Percentiles rank a stretch among this genome's conserved stretches.
These are phyloP conservation scores for Schrenkiella parvula DNA, from an alignment of 345 rosid genomes.

Conservation along the genomic window DNA sequence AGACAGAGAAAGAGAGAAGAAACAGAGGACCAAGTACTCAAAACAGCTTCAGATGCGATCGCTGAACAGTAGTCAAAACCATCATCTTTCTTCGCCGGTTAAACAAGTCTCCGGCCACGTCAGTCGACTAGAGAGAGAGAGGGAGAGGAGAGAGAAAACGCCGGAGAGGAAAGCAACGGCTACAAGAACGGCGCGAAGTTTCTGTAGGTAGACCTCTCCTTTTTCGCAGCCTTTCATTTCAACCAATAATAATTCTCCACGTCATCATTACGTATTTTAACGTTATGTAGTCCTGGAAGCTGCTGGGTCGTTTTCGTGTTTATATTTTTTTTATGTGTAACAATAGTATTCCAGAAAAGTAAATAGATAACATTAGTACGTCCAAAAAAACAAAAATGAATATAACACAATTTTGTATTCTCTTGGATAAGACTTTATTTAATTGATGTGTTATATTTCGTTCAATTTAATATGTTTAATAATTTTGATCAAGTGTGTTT, in stretches of 20 bases:
- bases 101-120: slow-evolving; percentile 4
- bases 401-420: neutral
- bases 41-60: neutral
- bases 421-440: neutral
- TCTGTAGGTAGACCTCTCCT: slow-evolving; percentile 17
- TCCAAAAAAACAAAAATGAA: neutral
- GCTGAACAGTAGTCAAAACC: neutral
- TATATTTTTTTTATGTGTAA: neutral
- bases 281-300: neutral
- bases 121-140: slow-evolving; percentile 4
- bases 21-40: slow-evolving; percentile 9
- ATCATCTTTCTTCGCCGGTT: neutral
- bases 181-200: slow-evolving; percentile 32
- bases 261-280: slow-evolving; percentile 7
- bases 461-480: neutral
- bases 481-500: neutral
- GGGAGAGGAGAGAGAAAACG: neutral
- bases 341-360: neutral
- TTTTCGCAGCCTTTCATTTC: slow-evolving; percentile 16
- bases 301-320: slow-evolving; percentile 12
- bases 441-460: neutral
- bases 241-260: neutral
- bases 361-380: neutral
- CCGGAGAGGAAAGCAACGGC: slow-evolving; percentile 34
- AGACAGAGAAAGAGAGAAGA: slow-evolving; percentile 19